Evolutionary conservation across 140 eudicot genomes (phyloP), one percentile per base, ranked within the genome.

Genomic region (Cichorium intybus): DNA sequence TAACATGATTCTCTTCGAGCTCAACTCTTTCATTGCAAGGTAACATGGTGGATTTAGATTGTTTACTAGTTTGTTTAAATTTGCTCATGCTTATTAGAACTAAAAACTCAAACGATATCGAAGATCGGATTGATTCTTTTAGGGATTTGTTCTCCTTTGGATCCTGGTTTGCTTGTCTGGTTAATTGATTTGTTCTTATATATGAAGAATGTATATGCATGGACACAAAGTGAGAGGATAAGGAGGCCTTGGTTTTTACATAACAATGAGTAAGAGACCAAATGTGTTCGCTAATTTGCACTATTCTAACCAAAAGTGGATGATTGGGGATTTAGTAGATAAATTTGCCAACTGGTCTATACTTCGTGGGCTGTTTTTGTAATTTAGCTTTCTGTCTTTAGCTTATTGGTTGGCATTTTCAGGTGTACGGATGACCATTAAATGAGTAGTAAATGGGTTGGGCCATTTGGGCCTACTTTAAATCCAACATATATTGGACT

Each of bases 341-440:
- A 56, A 28, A 56, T n/a, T 27, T n/a, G 43, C 3, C 8, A 10
- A 21, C 28, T 9, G 43, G 0, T 56, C 20, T 27, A 21, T 55
- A 26, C 62, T 28, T 28, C 1, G 16, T 6, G 62, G 62, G n/a
- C 24, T n/a, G 2, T 56, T 56, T 27, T 26, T 56, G 62, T 28
- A 29, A 27, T 15, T 28, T 56, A 5, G n/a, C 28, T 6, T 10
- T 21, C 3, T 33, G 4, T n/a, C 7, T 31, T 34, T 5, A 15
- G 18, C 3, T 5, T 11, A 39, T 31, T 34, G 49, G 60, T 65
- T 65, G 61, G 62, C 71, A 51, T 31, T 29, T 66, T 54, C 51
- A 33, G 50, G 61, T 51, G 71, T 66, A 66, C 61, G 71, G 71
- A 66, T 50, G 35, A n/a, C 11, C 34, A 48, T 29, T 66, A 9